Evolutionary conservation across 2,329 filamentous ascomycete genomes (phyloP).

Genomic region (Clarireedia hainanense): DNA sequence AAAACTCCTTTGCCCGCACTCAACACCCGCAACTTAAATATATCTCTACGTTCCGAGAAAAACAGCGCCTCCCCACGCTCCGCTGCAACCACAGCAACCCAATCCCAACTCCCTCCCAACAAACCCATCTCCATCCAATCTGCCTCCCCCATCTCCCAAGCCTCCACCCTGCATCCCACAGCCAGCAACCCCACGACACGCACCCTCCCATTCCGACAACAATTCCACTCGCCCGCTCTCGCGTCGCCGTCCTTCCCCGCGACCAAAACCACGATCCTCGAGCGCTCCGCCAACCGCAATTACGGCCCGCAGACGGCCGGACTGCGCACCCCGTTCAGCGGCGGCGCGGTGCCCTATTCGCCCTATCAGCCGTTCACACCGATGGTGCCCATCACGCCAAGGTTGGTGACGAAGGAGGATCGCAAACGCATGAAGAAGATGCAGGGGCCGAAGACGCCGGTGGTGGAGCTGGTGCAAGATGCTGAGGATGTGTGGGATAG

Average conservation of each 20-base stretch:
- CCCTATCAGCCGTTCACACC: conserved; percentile 76
- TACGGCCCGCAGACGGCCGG: conserved; percentile 36
- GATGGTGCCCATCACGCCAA: conserved; percentile 68
- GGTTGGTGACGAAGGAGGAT: conserved; percentile 62
- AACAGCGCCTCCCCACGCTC: conserved; percentile 17
- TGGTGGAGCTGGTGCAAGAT: conserved; percentile 52
- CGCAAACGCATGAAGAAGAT: conserved; percentile 59
- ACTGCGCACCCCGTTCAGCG: conserved; percentile 54
- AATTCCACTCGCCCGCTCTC: conserved; percentile 48
- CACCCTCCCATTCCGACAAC: conserved; percentile 51
- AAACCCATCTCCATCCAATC: not conserved
- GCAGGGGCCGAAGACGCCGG: conserved; percentile 49
- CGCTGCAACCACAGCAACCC: conserved; percentile 9
- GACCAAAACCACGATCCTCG: conserved; percentile 59
- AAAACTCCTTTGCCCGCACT: not conserved
- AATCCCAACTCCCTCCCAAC: not conserved
- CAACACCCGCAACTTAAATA: conserved; percentile 4
- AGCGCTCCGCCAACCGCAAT: conserved; percentile 45
- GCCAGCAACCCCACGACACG: conserved; percentile 28
- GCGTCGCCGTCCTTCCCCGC: conserved; percentile 33
- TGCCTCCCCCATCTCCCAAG: not conserved
- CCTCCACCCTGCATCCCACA: conserved; percentile 8
- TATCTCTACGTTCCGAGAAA: conserved; percentile 17
- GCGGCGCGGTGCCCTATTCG: conserved; percentile 59
- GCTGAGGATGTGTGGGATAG: conserved; percentile 55